Evolutionary conservation across 768 basidiomycete species (phyloP), one percentile per base, ranked within the genome.

Genomic region (Exsudoporus frostii): DNA sequence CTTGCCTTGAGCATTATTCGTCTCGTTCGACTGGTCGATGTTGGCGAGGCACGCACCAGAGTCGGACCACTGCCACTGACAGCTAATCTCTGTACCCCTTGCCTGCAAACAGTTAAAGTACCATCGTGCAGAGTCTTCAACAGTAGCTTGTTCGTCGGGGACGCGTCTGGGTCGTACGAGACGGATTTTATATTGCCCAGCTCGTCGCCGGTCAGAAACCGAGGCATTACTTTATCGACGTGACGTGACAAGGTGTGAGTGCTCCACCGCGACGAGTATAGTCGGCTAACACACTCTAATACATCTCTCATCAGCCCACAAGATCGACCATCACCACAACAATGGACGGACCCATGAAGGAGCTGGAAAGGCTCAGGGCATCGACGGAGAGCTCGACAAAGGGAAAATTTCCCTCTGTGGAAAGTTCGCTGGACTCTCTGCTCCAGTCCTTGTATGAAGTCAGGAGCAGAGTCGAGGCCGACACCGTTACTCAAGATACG

Each of bases 281-380:
- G 20, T 45, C 25, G 9, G n/a, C 30, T 34, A 45, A 29, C 27
- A 30, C 40, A n/a, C 10, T 32, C 14, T 22, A 20, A 30, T 33
- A 24, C 44, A 19, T 7, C 20, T 32, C 30, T 50, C 53, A 13
- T 14, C 17, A 25, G 25, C 36, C 19, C 24, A 51, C 52, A 9
- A 38, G 20, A 33, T 14, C 44, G 30, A 37, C 20, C 13, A 52
- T 42, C 44, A 37, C 56, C 45, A 49, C 58, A n/a, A 54, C 32
- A 49, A 91, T 92, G 90, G 88, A 92, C 38, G 81, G 73, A 11
- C 77, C 85, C 34, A 72, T 89, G 54, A 92, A 90, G 70, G 91
- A 93, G 66, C 77, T 92, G 7, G 80, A 79, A 25, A 92, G 83
- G 71, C 81, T 93, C 51, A 87, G 91, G 65, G 78, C 81, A 54